A percentile compares a stretch with the other conserved stretches of the same genome.
These are phyloP conservation scores for Climacium dendroides DNA, from an alignment of 225 moss, liverwort and hornwort genomes.

Conservation along the genomic window DNA sequence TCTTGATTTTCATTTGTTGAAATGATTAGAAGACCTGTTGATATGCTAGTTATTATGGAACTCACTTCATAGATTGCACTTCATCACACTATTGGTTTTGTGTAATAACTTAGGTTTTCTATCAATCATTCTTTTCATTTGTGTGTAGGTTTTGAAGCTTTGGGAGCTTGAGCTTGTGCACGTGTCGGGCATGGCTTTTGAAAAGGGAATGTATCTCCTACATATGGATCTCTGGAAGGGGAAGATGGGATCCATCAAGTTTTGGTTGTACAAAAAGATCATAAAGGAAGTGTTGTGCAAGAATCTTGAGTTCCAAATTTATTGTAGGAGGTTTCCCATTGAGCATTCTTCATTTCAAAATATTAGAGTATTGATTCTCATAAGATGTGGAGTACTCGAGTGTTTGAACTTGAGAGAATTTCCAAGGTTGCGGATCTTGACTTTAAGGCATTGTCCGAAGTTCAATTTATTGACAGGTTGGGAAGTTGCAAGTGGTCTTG, in stretches of 20 bases:
- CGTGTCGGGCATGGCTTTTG: neutral
- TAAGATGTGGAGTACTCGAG: fast-evolving
- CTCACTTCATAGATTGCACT: too few species aligned
- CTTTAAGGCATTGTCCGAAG: too few species aligned
- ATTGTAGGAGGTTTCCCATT: neutral
- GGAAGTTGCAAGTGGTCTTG: neutral
- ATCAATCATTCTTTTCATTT: too few species aligned
- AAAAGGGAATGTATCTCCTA: too few species aligned
- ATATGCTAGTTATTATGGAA: too few species aligned
- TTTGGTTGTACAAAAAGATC: too few species aligned
- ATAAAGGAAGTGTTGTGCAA: too few species aligned
- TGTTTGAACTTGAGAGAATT: neutral
- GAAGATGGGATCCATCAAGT: fast-evolving
- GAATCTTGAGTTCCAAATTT: neutral
- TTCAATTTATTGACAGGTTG: too few species aligned
- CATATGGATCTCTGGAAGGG: neutral
- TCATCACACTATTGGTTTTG: too few species aligned
- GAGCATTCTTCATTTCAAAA: neutral
- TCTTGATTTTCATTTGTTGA: too few species aligned
- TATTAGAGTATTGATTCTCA: neutral
- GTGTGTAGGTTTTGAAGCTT: neutral
- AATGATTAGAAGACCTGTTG: neutral
- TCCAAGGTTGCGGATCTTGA: neutral
- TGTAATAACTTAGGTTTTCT: neutral
- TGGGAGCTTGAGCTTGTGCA: neutral